These are phyloP conservation scores for Pseudogymnoascus sp. DNA, from an alignment of 2,329 filamentous ascomycete species.

Conservation along the genomic window DNA sequence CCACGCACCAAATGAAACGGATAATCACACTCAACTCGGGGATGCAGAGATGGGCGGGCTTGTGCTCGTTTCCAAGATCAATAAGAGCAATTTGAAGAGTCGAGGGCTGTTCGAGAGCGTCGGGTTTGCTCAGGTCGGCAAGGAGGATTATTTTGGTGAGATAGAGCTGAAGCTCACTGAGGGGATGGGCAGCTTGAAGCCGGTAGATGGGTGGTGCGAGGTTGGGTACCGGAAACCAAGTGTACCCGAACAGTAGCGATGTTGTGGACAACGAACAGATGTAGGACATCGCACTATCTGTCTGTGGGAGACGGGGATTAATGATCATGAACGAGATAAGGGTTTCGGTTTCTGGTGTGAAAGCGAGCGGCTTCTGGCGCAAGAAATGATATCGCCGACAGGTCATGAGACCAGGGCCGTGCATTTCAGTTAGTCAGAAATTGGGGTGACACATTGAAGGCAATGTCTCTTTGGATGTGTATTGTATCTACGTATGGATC, in stretches of 20 bases:
- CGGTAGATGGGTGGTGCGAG: constrained; percentile 1
- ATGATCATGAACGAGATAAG: background rate
- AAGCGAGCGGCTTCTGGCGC: background rate
- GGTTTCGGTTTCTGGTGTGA: background rate
- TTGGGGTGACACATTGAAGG: background rate
- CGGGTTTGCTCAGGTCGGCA: constrained; percentile 44
- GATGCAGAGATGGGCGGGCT: constrained; percentile 32
- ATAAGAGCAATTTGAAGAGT: constrained; percentile 47
- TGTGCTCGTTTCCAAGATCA: constrained; percentile 50
- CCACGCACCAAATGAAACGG: background rate
- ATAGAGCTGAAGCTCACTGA: constrained; percentile 42
- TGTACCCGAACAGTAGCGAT: background rate
- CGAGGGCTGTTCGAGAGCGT: constrained; percentile 53
- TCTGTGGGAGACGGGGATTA: background rate
- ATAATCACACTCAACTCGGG: constrained; percentile 25
- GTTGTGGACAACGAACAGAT: background rate
- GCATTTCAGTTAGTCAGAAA: background rate
- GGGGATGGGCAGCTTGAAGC: background rate
- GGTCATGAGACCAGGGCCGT: background rate
- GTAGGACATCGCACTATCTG: background rate
- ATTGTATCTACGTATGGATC: background rate
- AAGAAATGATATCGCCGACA: background rate
- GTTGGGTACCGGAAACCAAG: background rate
- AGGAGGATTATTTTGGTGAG: constrained; percentile 61
- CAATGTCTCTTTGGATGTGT: background rate